Percentiles rank a stretch among this genome's conserved stretches.
Conservation (phyloP, 345 rosid species). For the Crucihimalaya himalaica region DNA sequence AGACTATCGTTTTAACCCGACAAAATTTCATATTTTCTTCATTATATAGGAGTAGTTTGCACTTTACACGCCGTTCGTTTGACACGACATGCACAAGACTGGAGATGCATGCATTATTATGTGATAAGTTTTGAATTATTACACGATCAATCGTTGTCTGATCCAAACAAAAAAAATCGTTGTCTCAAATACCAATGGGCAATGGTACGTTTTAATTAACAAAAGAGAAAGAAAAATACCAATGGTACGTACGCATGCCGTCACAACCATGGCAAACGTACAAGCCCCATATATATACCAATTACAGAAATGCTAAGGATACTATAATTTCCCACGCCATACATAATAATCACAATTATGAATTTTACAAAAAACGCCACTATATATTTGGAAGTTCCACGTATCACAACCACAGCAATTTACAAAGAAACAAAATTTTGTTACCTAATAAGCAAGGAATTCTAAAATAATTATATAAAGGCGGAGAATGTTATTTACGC, state of each 20-base stretch:
- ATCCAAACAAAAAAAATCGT: conserved; percentile 8
- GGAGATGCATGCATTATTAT: conserved; percentile 32
- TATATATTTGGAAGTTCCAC: conserved; percentile 17
- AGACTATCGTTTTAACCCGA: conserved; percentile 14
- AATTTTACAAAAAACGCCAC: background rate
- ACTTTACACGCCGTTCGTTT: conserved; percentile 30
- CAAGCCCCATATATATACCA: conserved; percentile 21
- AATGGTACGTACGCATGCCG: conserved; percentile 38
- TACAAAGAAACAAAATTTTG: conserved; percentile 18
- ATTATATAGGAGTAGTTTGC: conserved; percentile 23
- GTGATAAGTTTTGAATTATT: conserved; percentile 34
- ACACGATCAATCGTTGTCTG: conserved; percentile 22
- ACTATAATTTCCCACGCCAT: conserved; percentile 24
- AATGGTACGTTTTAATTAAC: background rate
- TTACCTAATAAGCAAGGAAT: conserved; percentile 17
- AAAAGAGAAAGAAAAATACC: background rate
- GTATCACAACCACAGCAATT: conserved; percentile 5
- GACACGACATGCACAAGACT: conserved; percentile 38
- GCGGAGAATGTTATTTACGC: background rate
- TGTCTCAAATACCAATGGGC: conserved; percentile 15
- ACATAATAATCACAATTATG: background rate
- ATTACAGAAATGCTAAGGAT: conserved; percentile 15
- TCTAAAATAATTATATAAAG: background rate
- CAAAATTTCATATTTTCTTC: conserved; percentile 20
- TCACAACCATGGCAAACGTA: conserved; percentile 34